These are phyloP conservation scores for Volvariella surrecta DNA, from an alignment of 1,284 basidiomycete genomes.

Conservation along the genomic window DNA sequence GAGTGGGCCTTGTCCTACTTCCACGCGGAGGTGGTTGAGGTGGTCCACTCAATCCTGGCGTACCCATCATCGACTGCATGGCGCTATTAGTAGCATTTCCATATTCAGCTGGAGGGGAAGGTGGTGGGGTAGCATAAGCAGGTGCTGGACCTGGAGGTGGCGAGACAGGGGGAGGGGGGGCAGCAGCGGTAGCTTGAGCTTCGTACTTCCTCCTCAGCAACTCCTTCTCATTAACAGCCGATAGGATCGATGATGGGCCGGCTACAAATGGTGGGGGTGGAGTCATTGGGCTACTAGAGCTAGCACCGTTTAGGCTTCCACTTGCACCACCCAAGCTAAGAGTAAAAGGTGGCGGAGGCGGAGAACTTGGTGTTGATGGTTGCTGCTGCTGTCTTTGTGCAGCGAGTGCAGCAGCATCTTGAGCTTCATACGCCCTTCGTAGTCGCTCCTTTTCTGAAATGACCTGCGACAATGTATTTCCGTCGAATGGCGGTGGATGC, in stretches of 20 bases:
- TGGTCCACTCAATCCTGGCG: conserved; percentile 7
- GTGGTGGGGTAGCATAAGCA: conserved; percentile 1
- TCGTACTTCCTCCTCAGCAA: conserved; percentile 38
- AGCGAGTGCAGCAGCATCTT: conserved; percentile 40
- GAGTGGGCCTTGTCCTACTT: conserved; percentile 12
- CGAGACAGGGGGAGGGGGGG: conserved; percentile 10
- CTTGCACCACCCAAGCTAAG: neutral
- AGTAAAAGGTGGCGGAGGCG: conserved; percentile 7
- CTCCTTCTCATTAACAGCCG: conserved; percentile 45
- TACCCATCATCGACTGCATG: neutral
- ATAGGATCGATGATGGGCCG: conserved; percentile 15
- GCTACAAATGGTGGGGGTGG: conserved; percentile 5
- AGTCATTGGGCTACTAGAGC: neutral
- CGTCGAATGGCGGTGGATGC: conserved; percentile 43
- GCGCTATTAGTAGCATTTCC: too few relatives aligned
- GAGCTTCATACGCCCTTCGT: conserved; percentile 50
- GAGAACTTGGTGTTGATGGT: conserved; percentile 17
- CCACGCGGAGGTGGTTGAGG: conserved; percentile 15
- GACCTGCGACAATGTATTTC: conserved; percentile 27
- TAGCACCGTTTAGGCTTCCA: conserved; percentile 4
- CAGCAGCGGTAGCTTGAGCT: conserved; percentile 32
- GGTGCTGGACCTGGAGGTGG: conserved; percentile 6
- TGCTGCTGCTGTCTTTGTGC: conserved; percentile 11
- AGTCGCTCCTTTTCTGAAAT: conserved; percentile 45
- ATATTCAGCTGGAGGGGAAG: neutral